Conservation (phyloP, 495 filamentous ascomycete genomes). For the Haplographium delicatum region DNA sequence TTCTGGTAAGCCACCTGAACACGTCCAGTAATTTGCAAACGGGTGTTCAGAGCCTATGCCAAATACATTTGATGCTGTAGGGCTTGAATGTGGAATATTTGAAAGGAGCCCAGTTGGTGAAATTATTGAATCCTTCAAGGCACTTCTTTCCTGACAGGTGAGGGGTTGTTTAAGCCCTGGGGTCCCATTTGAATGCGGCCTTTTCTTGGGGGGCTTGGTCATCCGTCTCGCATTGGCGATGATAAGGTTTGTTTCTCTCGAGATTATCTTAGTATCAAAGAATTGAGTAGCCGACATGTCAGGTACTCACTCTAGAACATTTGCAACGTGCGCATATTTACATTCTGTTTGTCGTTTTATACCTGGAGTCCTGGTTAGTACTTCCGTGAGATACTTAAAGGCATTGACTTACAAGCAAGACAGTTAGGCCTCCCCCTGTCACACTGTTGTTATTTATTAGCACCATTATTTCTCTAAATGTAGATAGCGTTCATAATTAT, state of each 20-base stretch:
- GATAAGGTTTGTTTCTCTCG: constrained; percentile 42
- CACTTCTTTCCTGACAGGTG: constrained; percentile 17
- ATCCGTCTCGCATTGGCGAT: constrained; percentile 48
- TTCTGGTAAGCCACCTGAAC: constrained; percentile 62
- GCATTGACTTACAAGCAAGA: constrained; percentile 53
- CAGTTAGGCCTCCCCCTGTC: constrained; percentile 56
- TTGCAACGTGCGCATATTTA: constrained; percentile 61
- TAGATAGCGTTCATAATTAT: no score
- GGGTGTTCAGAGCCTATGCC: constrained; percentile 61
- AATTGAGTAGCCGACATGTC: background rate
- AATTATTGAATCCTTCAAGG: constrained; percentile 15
- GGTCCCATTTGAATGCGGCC: constrained; percentile 19
- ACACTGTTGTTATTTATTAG: constrained; percentile 34
- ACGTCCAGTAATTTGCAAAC: constrained; percentile 75
- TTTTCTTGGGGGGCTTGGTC: constrained; percentile 51
- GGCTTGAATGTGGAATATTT: constrained; percentile 59
- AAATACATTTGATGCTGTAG: constrained; percentile 61
- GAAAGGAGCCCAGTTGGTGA: constrained; percentile 53
- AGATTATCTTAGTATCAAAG: constrained; percentile 1
- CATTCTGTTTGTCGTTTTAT: constrained; percentile 66
- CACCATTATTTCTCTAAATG: no score
- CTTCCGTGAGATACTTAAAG: background rate
- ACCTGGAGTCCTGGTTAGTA: constrained; percentile 27
- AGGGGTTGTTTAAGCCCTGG: constrained; percentile 16
- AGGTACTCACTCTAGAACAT: constrained; percentile 58